Conservation (phyloP, 495 filamentous ascomycete species). For the Cladorrhinum samala region DNA sequence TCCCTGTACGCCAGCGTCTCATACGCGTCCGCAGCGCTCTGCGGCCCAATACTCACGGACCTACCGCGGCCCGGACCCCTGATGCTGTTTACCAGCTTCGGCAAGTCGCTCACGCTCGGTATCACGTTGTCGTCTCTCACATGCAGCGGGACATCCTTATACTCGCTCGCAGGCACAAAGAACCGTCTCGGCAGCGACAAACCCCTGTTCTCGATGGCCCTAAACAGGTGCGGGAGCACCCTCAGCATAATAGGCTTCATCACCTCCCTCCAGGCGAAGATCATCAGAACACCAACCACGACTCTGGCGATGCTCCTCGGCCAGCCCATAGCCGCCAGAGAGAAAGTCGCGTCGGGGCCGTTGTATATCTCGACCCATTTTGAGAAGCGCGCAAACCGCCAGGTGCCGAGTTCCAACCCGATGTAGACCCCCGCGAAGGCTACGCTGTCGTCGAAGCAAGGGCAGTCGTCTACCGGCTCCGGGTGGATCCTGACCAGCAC, state of each 20-base stretch:
- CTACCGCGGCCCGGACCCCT: constrained; percentile 68
- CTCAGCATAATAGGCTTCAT: constrained; percentile 78
- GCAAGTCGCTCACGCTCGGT: constrained; percentile 76
- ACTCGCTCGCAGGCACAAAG: constrained; percentile 85
- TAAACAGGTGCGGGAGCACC: constrained; percentile 77
- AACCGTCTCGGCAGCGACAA: constrained; percentile 76
- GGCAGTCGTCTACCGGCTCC: constrained; percentile 93
- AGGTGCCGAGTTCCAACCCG: constrained; percentile 70
- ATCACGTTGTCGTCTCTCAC: constrained; percentile 80
- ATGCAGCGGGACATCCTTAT: constrained; percentile 72
- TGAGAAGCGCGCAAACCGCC: constrained; percentile 61
- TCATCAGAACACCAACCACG: constrained; percentile 67
- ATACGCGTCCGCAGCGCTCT: constrained; percentile 92
- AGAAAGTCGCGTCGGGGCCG: constrained; percentile 48
- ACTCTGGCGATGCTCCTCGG: constrained; percentile 56
- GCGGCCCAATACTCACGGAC: constrained; percentile 86
- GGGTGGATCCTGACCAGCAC: constrained; percentile 83
- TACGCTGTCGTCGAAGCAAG: constrained; percentile 95
- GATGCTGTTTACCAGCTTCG: constrained; percentile 69
- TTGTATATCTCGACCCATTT: constrained; percentile 52
- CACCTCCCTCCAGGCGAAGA: constrained; percentile 83
- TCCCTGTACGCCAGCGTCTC: constrained; percentile 92
- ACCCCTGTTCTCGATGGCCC: constrained; percentile 72
- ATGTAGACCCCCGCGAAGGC: constrained; percentile 86
- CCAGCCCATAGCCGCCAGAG: constrained; percentile 51